Percentiles rank a stretch among this genome's conserved stretches.
Evolutionary conservation across 345 rosid species (phyloP).

Genomic region (Corchorus olitorius): DNA sequence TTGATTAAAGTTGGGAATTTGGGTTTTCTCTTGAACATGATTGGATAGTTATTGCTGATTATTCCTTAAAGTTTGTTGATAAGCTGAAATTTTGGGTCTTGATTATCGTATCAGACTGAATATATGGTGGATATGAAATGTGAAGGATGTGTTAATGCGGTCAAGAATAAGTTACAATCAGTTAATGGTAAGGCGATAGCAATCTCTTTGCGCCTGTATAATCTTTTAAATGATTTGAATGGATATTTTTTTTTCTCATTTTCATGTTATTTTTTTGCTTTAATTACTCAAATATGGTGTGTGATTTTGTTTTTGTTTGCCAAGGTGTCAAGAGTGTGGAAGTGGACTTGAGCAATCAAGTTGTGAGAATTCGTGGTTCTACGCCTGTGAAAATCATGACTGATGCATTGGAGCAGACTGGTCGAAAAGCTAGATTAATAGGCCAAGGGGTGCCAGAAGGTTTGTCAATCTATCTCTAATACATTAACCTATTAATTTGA

Average conservation of each 20-base stretch:
- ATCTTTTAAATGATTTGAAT: conserved; percentile 3
- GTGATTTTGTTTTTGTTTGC: conserved; percentile 11
- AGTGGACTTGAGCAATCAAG: conserved; percentile 81
- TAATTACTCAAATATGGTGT: neutral
- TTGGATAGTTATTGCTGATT: neutral
- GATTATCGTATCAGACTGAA: conserved; percentile 56
- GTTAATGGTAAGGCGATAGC: conserved; percentile 54
- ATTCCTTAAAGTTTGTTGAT: neutral
- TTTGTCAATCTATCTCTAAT: conserved; percentile 27
- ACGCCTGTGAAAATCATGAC: conserved; percentile 75
- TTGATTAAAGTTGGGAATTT: neutral
- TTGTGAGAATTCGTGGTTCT: conserved; percentile 77
- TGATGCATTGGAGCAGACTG: conserved; percentile 85
- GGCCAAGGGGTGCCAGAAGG: conserved; percentile 98
- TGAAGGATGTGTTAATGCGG: conserved; percentile 82
- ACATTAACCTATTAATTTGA: neutral
- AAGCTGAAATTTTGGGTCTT: conserved; percentile 3
- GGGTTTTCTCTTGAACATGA: neutral
- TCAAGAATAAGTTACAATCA: conserved; percentile 70
- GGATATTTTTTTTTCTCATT: neutral
- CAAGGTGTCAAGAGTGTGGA: conserved; percentile 85
- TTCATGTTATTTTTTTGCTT: neutral
- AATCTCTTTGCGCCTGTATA: neutral
- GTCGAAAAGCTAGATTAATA: conserved; percentile 79
- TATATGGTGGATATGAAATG: conserved; percentile 98